Evolutionary conservation across 208 protist genomes (phyloP).

Genomic region (Crithidia bombi): DNA sequence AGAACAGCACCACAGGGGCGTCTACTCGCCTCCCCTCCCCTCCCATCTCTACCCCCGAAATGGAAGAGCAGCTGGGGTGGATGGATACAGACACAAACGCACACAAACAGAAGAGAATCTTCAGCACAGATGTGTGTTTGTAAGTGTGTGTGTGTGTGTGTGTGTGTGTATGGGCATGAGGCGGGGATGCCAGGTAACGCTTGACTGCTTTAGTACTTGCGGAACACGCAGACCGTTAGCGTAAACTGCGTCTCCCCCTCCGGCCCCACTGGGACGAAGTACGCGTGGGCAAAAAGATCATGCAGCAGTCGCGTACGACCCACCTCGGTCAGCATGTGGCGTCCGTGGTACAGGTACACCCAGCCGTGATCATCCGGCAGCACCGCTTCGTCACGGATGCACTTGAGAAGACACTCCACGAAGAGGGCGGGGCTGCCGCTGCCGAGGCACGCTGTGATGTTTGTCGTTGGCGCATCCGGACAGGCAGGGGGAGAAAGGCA

Average conservation of each 20-base stretch:
- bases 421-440: conserved; percentile 32
- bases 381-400: conserved; percentile 36
- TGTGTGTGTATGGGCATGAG: too few relatives aligned
- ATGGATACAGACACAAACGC: too few relatives aligned
- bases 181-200: too few relatives aligned
- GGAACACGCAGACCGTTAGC: conserved; percentile 40
- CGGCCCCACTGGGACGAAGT: neutral
- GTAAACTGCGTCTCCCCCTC: neutral
- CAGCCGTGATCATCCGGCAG: conserved; percentile 35
- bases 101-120: too few relatives aligned
- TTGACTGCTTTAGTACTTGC: conserved; percentile 19
- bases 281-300: conserved; percentile 22
- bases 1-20: neutral
- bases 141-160: too few relatives aligned
- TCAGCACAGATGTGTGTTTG: too few relatives aligned
- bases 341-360: conserved; percentile 41
- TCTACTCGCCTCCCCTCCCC: too few relatives aligned
- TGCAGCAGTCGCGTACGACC: conserved; percentile 22
- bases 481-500: conserved; percentile 8
- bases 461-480: neutral
- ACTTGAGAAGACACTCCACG: conserved; percentile 38
- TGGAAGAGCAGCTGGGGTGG: too few relatives aligned
- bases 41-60: too few relatives aligned
- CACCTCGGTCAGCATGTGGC: conserved; percentile 20
- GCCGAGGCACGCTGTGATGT: conserved; percentile 11